Evolutionary conservation across 1,139 yeast genomes (phyloP), one percentile per base, ranked within the genome.

Genomic region (Keqinozyma sinolaborantium): DNA sequence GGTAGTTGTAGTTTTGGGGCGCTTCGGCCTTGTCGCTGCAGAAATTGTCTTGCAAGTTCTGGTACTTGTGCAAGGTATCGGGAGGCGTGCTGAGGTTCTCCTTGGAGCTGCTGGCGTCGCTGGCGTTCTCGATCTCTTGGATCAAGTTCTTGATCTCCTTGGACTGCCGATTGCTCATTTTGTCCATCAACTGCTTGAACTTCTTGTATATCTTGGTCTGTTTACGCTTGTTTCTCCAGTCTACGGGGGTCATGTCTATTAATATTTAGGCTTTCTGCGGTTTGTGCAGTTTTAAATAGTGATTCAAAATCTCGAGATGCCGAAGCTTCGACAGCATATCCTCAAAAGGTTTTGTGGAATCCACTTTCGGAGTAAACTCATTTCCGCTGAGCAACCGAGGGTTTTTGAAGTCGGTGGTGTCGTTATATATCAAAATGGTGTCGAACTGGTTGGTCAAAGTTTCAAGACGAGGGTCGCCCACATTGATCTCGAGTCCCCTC

Each of bases 401-500:
- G 11, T 18, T 18, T 11, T n/a, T 8, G n/a, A 14, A n/a, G 7
- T 18, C 21, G 10, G 7, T 18, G 21, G 21, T 18, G 21, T 43
- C 39, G 13, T 32, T 37, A 25, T 36, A 44, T 6, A 53, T 30
- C 10, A 58, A 35, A 9, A 61, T 39, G 1, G 65, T 51, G 20
- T 33, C 20, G 4, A 52, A 28, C n/a, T 55, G 27, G 12, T 44
- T 31, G 8, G 38, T 38, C 16, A 47, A 42, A 4, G 44, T 35
- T 3, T 47, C 52, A 1, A 56, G 47, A 24, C 67, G 63, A 31
- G 11, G 7, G 9, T 29, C 28, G 13, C 30, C 32, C 5, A 31
- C 24, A 31, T 41, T 38, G 9, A 77, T 50, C 12, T 61, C 56
- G 30, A 58, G 53, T 0, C 86, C 88, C 37, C 47, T 52, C 11